A percentile compares a stretch with the other conserved stretches of the same genome.
Evolutionary conservation across 441 rosid genomes (phyloP).

Genomic region (Rhodomyrtus psidioides): DNA sequence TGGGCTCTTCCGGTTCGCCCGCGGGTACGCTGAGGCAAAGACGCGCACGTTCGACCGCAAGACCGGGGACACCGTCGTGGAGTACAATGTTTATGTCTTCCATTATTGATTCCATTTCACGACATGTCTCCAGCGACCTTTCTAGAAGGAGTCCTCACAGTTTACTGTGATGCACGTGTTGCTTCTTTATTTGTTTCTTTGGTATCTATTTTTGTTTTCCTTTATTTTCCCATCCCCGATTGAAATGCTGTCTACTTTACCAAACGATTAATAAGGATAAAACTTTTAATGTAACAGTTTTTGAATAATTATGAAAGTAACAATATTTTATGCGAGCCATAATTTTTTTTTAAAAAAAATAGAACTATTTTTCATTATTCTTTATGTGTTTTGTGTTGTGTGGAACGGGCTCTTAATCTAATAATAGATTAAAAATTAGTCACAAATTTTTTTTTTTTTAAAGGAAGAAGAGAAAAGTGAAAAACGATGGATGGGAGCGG

Average conservation of each 20-base stretch:
- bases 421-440: too few species aligned
- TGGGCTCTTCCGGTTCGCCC: slow-evolving; percentile 63
- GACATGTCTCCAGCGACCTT: background rate
- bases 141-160: background rate
- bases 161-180: background rate
- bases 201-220: background rate
- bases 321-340: too few species aligned
- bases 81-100: slow-evolving; percentile 49
- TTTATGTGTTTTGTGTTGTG: too few species aligned
- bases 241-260: background rate
- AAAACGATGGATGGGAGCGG: background rate
- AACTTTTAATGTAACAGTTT: background rate
- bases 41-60: slow-evolving; percentile 20
- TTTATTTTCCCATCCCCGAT: background rate
- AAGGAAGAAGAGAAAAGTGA: background rate
- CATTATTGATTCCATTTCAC: slow-evolving; percentile 31
- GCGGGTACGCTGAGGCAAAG: slow-evolving; percentile 57
- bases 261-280: background rate
- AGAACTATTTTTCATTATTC: too few species aligned
- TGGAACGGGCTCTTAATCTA: too few species aligned
- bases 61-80: slow-evolving; percentile 50
- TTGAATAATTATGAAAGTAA: too few species aligned
- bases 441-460: too few species aligned
- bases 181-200: background rate
- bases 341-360: too few species aligned